Percentiles rank a stretch among this genome's conserved stretches.
Evolutionary conservation across 1,139 yeast species (phyloP).

Genomic region (Sugiyamaella xylanicola): DNA sequence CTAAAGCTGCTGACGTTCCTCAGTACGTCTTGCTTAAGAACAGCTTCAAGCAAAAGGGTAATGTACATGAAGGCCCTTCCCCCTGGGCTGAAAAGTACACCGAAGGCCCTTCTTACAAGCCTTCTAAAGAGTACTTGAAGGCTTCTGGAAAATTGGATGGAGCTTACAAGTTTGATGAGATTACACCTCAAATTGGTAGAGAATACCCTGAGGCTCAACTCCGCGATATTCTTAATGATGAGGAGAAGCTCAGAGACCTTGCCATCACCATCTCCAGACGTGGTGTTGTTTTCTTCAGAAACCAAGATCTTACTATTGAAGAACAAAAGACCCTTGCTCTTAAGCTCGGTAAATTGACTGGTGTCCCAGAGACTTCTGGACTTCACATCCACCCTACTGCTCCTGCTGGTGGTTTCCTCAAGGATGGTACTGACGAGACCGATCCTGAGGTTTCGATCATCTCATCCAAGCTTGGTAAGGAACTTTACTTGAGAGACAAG

Average conservation of each 20-base stretch:
- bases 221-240: conserved; percentile 53
- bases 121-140: conserved; percentile 23
- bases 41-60: conserved; percentile 18
- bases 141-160: conserved; percentile 29
- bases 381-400: conserved; percentile 48
- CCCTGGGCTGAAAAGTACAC: conserved; percentile 32
- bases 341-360: conserved; percentile 64
- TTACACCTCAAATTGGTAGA: conserved; percentile 38
- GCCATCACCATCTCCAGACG: conserved; percentile 64
- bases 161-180: conserved; percentile 33
- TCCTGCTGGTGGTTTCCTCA: conserved; percentile 37
- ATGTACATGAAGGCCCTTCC: conserved; percentile 32
- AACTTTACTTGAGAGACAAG: conserved; percentile 28
- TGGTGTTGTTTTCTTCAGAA: conserved; percentile 67
- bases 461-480: conserved; percentile 33
- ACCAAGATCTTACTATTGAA: conserved; percentile 60
- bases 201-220: conserved; percentile 42
- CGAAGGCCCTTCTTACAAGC: conserved; percentile 24
- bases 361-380: conserved; percentile 67
- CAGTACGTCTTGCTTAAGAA: conserved; percentile 17
- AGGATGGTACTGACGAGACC: conserved; percentile 24
- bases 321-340: conserved; percentile 55
- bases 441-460: conserved; percentile 34
- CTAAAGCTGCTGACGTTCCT: conserved; percentile 14
- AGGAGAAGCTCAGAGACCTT: conserved; percentile 51